These are phyloP conservation scores for Prunus yedoensis DNA, from an alignment of 331 rosid genomes.

Conservation along the genomic window DNA sequence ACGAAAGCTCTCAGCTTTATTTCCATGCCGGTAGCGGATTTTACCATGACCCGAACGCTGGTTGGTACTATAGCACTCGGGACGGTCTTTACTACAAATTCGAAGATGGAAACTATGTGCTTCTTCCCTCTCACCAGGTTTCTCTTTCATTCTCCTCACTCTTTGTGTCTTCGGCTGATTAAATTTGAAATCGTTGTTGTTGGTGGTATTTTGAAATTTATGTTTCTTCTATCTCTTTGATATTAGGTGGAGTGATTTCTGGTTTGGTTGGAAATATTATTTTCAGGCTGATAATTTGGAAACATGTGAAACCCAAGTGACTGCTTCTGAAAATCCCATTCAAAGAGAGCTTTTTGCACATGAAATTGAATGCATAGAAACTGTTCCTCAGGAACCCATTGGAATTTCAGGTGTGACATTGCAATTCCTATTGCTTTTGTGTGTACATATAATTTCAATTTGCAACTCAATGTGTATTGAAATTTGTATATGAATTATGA, in stretches of 20 bases:
- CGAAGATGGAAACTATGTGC: constrained; percentile 80
- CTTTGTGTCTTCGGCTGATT: background rate
- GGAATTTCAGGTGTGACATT: constrained; percentile 5
- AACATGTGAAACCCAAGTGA: constrained; percentile 3
- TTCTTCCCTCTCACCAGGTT: constrained; percentile 48
- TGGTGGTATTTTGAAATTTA: background rate
- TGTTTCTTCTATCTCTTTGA: background rate
- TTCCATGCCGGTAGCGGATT: constrained; percentile 86
- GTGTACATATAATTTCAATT: background rate
- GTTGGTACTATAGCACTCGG: constrained; percentile 79
- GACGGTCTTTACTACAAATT: constrained; percentile 76
- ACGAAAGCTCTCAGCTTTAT: constrained; percentile 62
- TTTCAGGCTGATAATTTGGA: constrained; percentile 26
- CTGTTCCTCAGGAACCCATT: background rate
- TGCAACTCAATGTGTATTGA: no score
- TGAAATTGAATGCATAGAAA: background rate
- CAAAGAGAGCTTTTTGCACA: constrained; percentile 18
- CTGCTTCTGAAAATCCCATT: constrained; percentile 17
- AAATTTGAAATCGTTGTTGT: background rate
- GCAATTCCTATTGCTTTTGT: background rate
- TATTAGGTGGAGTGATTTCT: background rate
- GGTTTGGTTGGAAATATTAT: background rate
- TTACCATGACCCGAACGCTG: constrained; percentile 86
- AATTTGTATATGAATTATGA: no score
- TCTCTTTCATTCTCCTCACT: background rate